These are phyloP conservation scores for Solanum neorickii DNA, from an alignment of 257 asterid species.

Conservation along the genomic window DNA sequence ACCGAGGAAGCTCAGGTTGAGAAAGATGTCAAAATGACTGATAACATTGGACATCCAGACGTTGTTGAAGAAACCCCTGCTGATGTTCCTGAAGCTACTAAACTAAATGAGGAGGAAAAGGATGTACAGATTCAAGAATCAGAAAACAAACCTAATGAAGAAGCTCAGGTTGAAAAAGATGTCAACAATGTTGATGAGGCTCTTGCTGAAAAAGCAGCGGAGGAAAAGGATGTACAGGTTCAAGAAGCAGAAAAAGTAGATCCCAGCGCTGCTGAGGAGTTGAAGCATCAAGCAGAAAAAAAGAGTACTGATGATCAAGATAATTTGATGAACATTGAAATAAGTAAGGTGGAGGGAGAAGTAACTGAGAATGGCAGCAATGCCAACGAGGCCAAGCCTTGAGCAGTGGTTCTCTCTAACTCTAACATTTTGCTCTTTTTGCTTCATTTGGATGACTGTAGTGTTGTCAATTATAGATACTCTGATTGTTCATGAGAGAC, in stretches of 20 bases:
- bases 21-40: neutral
- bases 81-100: slow-evolving; percentile 8
- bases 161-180: neutral
- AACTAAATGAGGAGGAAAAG: neutral
- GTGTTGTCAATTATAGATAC: slow-evolving; percentile 3
- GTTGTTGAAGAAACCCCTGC: neutral
- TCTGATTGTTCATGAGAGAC: slow-evolving; percentile 15
- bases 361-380: slow-evolving; percentile 14
- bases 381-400: slow-evolving; percentile 4
- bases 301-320: neutral
- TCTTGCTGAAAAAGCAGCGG: neutral
- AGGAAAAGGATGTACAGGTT: neutral
- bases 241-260: neutral
- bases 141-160: neutral
- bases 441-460: slow-evolving; percentile 1
- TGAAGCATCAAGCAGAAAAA: neutral
- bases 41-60: neutral
- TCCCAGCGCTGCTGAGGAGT: neutral
- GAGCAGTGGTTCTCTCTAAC: neutral
- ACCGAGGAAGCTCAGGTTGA: neutral
- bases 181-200: neutral
- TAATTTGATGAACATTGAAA: neutral
- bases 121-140: neutral
- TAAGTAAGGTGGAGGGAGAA: slow-evolving; percentile 14
- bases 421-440: slow-evolving; percentile 4